Evolutionary conservation across 106 monocot genomes (phyloP).

Genomic region (Vanilla planifolia): DNA sequence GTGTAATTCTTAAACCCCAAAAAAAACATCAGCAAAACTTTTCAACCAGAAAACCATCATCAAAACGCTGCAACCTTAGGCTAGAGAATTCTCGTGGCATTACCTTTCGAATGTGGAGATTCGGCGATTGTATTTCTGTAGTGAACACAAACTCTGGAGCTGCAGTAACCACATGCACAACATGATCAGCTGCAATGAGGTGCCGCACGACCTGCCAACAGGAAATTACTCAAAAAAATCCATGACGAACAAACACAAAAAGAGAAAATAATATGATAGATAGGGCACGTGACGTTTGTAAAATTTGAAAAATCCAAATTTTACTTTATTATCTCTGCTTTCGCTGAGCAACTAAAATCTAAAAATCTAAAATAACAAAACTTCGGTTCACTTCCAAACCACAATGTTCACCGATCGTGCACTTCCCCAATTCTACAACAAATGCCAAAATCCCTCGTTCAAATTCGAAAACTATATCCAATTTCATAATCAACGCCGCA

Average conservation of each 20-base stretch:
- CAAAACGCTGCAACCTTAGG: no score
- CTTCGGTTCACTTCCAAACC: not conserved
- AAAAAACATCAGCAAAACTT: no score
- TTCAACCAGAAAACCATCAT: not conserved
- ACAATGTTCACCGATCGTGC: no score
- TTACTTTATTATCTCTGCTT: no score
- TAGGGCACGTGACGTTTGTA: no score
- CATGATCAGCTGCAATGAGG: conserved; percentile 74
- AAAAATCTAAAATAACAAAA: no score
- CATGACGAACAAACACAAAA: not conserved
- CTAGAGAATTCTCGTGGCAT: not conserved
- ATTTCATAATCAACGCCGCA: no score
- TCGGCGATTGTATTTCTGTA: conserved; percentile 75
- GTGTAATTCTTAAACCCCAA: no score
- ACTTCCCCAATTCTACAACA: not conserved
- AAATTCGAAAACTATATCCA: not conserved
- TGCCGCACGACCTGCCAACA: conserved; percentile 63
- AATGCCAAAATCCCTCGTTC: not conserved
- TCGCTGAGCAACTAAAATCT: no score
- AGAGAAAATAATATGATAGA: no score
- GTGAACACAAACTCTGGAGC: conserved; percentile 96
- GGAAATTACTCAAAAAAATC: not conserved
- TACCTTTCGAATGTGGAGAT: conserved; percentile 87
- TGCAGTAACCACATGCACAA: conserved; percentile 83
- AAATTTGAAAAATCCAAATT: no score